Evolutionary conservation across 176 grass and related monocot genomes (phyloP).

Genomic region (Musa itinerans): DNA sequence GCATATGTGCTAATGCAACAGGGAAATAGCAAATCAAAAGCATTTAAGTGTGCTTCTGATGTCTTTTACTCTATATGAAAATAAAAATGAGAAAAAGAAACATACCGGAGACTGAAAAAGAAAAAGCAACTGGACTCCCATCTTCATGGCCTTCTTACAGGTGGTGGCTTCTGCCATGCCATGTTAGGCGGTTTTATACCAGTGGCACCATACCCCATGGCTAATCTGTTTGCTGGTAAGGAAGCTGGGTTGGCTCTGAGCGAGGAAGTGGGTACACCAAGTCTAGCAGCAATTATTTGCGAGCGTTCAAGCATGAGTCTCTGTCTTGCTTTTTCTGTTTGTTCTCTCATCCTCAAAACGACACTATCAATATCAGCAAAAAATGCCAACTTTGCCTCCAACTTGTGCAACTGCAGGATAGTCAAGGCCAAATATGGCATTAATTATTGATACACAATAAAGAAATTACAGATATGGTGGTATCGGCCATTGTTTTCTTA

Average conservation of each 20-base stretch:
- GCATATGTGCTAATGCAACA: not conserved
- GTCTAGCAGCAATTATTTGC: constrained; percentile 67
- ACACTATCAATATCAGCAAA: constrained; percentile 72
- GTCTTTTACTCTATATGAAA: not conserved
- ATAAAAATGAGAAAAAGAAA: not conserved
- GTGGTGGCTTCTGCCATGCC: constrained; percentile 18
- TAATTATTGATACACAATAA: not conserved
- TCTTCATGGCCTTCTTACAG: constrained; percentile 22
- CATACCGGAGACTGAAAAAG: not conserved
- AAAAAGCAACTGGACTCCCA: not conserved
- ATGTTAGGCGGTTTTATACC: constrained; percentile 21
- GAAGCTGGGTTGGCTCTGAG: constrained; percentile 21
- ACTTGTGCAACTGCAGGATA: constrained; percentile 57
- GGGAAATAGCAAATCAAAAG: too few relatives aligned
- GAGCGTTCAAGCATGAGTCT: constrained; percentile 79
- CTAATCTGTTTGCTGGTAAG: constrained; percentile 26
- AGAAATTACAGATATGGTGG: not conserved
- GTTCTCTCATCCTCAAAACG: constrained; percentile 56
- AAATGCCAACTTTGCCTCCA: constrained; percentile 63
- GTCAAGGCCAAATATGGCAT: constrained; percentile 1
- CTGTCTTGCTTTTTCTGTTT: constrained; percentile 75
- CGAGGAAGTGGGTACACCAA: constrained; percentile 35
- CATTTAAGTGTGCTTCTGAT: too few relatives aligned
- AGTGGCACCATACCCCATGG: constrained; percentile 18
- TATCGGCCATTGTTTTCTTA: not conserved